phyloP scores from a whole-genome alignment of 495 filamentous ascomycete species.

The Hypoxylon cercidicola region DNA sequence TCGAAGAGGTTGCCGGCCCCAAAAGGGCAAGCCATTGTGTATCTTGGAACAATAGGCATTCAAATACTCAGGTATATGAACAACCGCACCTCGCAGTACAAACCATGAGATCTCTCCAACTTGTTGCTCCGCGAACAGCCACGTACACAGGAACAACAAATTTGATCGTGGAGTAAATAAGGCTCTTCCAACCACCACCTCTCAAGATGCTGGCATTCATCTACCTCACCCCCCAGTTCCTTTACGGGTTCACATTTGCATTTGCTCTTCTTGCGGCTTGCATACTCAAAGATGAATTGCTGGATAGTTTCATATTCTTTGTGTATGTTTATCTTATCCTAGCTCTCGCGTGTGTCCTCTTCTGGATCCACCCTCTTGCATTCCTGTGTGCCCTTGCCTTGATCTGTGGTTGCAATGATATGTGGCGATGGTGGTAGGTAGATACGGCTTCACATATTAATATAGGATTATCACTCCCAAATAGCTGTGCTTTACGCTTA shows the following conservation, averaged over 20 bases:
- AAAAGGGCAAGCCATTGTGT: not conserved
- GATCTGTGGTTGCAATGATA: not conserved
- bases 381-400: not conserved
- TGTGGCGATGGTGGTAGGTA: not conserved
- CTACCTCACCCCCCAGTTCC: conserved; percentile 4
- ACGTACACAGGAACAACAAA: no score
- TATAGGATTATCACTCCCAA: no score
- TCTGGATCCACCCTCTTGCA: conserved; percentile 2
- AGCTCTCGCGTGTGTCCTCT: not conserved
- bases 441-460: no score
- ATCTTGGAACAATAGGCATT: not conserved
- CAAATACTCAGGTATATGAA: not conserved
- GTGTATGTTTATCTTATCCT: not conserved
- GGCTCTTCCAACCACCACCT: not conserved
- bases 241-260: conserved; percentile 7
- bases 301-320: not conserved
- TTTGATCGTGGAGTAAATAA: not conserved
- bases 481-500: no score
- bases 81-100: not conserved
- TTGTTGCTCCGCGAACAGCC: not conserved
- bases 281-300: not conserved
- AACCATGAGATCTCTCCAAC: not conserved
- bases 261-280: not conserved
- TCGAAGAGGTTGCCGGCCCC: not conserved
- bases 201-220: conserved; percentile 1